Base-by-base conservation (phyloP, 1,139 yeast species). In the Geotrichum restrictum region DNA sequence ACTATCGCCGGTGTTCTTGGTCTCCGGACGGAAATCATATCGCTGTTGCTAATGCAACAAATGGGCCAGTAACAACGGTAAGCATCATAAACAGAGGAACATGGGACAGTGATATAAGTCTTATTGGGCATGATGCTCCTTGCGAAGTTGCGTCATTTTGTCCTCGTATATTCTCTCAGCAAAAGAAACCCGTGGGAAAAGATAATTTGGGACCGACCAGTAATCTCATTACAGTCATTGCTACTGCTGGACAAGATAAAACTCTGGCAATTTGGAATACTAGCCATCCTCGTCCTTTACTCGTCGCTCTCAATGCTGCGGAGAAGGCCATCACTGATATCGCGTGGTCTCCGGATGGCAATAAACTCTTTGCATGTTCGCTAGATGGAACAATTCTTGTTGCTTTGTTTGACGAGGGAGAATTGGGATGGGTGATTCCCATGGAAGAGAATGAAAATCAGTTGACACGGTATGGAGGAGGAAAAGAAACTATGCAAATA, bases 11-110 rank as follows among this genome's bases (percentile, higher is more conserved):
- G 59, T 80, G 89, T 70, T 86, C 96, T 27, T 93, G 99, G 99
- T 88, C 97, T 0, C 98, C 98, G 0, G 98, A 93, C 69, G 98
- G 98, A 1, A 94, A 88, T 66, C 93, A 86, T 63, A 86, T 94
- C 49, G 98, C 97, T 0, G 96, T 88, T 0, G 96, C 98, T 0
- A 94, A 94, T 68, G 97, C 98, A 1, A 88, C 95, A 8, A 94
- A 94, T 68, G 98, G 98, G 0, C 97, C 97, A 0, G 94, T 93
- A 0, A 82, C 96, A 0, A 83, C 96, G 0, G 93, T 89, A 5
- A 93, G 89, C 0, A 80, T 94, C 32, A 82, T 93, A 27, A 85
- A 86, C 60, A 77, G 98, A 70, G 98, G 98, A 22, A 84, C 79
- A 49, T 94, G 99, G 99, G 91, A 85, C 45, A 77, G 89, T 8